A percentile compares a stretch with the other conserved stretches of the same genome.
These are phyloP conservation scores for Psilocybe azurescens DNA, from an alignment of 768 basidiomycete species.

Conservation along the genomic window DNA sequence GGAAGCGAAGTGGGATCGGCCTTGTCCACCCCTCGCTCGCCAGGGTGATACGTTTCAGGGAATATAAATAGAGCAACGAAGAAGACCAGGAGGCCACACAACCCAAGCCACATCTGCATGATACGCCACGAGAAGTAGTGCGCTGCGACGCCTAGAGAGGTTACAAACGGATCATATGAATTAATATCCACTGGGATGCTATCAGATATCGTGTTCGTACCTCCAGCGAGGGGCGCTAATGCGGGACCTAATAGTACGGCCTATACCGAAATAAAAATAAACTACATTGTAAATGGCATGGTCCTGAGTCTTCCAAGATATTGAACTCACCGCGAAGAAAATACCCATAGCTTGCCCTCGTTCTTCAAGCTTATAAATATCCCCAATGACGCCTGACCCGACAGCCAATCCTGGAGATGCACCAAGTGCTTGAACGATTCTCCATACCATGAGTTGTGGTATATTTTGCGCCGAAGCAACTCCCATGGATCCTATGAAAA, in stretches of 20 bases:
- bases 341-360: slow-evolving; percentile 60
- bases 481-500: slow-evolving; percentile 62
- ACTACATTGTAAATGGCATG: background rate
- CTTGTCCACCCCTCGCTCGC: slow-evolving; percentile 59
- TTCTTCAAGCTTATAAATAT: slow-evolving; percentile 66
- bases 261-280: slow-evolving; percentile 31
- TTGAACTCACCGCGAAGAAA: slow-evolving; percentile 49
- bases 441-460: slow-evolving; percentile 55
- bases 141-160: slow-evolving; percentile 47
- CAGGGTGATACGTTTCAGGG: slow-evolving; percentile 73
- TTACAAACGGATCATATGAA: background rate
- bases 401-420: slow-evolving; percentile 56
- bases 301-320: background rate
- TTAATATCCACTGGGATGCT: background rate
- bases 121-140: slow-evolving; percentile 73
- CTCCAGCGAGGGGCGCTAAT: slow-evolving; percentile 63
- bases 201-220: slow-evolving; percentile 25
- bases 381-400: slow-evolving; percentile 61
- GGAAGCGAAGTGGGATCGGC: slow-evolving; percentile 25
- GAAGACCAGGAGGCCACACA: slow-evolving; percentile 44
- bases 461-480: slow-evolving; percentile 51
- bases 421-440: slow-evolving; percentile 69
- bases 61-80: slow-evolving; percentile 47
- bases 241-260: slow-evolving; percentile 63
- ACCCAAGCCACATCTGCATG: slow-evolving; percentile 53